Percentiles rank a stretch among this genome's conserved stretches.
Evolutionary conservation across 306 rosid species (phyloP).

Genomic region (Nissolia schottii): DNA sequence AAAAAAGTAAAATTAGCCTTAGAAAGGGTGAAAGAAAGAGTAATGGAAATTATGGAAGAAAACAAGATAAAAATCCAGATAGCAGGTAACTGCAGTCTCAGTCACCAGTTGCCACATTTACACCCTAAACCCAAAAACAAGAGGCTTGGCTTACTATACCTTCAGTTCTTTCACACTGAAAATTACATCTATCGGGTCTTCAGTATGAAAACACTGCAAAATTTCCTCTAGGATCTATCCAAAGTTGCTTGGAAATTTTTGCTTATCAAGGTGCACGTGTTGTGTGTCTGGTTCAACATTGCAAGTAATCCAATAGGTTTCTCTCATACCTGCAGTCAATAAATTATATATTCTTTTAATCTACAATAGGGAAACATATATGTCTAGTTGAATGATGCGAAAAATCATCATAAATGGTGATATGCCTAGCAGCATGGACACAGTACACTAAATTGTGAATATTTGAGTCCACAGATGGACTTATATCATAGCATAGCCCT

Average conservation of each 20-base stretch:
- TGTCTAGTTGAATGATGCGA: background rate
- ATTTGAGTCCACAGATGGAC: background rate
- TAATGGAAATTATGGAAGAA: background rate
- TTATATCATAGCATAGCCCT: background rate
- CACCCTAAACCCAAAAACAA: slow-evolving; percentile 14
- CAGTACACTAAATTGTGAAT: background rate
- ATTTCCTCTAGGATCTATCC: slow-evolving; percentile 99
- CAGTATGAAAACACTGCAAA: slow-evolving; percentile 73
- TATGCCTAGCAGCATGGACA: slow-evolving; percentile 9
- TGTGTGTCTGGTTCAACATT: slow-evolving; percentile 86
- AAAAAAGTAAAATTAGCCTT: background rate
- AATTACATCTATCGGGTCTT: slow-evolving; percentile 87
- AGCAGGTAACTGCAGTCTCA: slow-evolving; percentile 10
- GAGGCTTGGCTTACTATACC: slow-evolving; percentile 44
- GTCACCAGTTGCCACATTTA: background rate
- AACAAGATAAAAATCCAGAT: background rate
- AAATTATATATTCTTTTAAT: background rate
- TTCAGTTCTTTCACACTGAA: slow-evolving; percentile 91
- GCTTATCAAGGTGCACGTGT: slow-evolving; percentile 80
- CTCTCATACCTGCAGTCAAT: slow-evolving; percentile 68
- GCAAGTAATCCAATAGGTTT: slow-evolving; percentile 86
- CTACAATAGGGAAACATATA: background rate
- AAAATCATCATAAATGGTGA: background rate
- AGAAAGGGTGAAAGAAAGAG: background rate
- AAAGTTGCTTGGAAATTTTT: slow-evolving; percentile 74